Base-by-base conservation (phyloP, 1,284 basidiomycete species). In the Ustilago tritici region DNA sequence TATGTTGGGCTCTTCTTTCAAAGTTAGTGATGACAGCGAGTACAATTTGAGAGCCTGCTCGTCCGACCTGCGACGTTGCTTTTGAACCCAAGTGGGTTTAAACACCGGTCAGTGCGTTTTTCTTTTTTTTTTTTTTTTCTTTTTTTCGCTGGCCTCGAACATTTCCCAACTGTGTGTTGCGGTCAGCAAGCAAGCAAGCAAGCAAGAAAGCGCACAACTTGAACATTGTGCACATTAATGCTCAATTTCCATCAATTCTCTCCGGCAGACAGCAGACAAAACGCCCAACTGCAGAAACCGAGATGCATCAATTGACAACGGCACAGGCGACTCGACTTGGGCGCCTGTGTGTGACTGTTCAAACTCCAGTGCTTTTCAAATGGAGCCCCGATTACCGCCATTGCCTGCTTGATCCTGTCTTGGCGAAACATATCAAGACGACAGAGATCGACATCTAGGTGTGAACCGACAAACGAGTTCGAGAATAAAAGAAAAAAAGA, bases 101-200 rank as follows among this genome's bases (percentile, higher is more conserved):
- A 41, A 41, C 40, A 41, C 40, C 40, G 40, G 11, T 41, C 17
- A 15, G 40, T 41, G 40, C 23, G 23, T 23, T n/a, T n/a, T n/a
- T 23, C 23, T 23, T 23, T 2, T 23, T 3, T 23, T 23, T 23
- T 2, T 23, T 2, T 23, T 23, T 23, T 23, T 23, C 23, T 28
- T 28, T 28, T 28, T 28, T 28, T 28, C 23, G 23, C 23, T 28
- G 23, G 23, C 23, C 23, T 28, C 23, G 28, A 8, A 43, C 31
- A 19, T 19, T 57, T 43, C 28, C 32, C 36, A 28, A 34, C 28
- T 67, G 65, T 50, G 60, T 36, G 60, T 61, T 68, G 65, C 60
- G 35, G 65, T 67, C 65, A 67, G 55, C 65, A 46, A 35, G 55
- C 59, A 23, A 23, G 23, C 23, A 23, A 23, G 23, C 2, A 23